Evolutionary conservation across 768 basidiomycete genomes (phyloP).

Genomic region (Lactarius indigo): DNA sequence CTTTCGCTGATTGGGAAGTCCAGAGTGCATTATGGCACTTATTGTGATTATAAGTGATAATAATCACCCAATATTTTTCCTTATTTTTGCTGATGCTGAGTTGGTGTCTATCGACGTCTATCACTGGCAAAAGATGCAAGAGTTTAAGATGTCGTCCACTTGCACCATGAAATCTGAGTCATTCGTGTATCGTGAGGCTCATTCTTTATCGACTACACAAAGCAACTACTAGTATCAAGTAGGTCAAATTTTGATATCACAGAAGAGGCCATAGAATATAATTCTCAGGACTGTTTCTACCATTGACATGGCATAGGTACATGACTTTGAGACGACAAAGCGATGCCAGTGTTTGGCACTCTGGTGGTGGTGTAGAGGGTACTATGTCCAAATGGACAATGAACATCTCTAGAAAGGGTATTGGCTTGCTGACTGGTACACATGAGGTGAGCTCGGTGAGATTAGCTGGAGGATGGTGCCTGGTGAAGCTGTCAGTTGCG

Average conservation of each 20-base stretch:
- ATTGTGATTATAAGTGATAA: too few species aligned
- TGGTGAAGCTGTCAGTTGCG: background rate
- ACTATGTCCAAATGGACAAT: slow-evolving; percentile 2
- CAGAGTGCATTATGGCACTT: too few species aligned
- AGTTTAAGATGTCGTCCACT: too few species aligned
- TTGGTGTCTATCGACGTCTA: too few species aligned
- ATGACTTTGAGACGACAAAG: background rate
- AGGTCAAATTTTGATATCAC: background rate
- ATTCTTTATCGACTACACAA: background rate
- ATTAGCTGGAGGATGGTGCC: background rate
- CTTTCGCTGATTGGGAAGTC: too few species aligned
- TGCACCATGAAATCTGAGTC: slow-evolving; percentile 2
- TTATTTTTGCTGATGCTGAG: too few species aligned
- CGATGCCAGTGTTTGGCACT: background rate
- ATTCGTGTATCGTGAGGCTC: slow-evolving; percentile 6
- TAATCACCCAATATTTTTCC: too few species aligned
- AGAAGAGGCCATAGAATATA: background rate
- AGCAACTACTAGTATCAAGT: background rate
- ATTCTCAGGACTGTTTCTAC: background rate
- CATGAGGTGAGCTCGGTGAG: too few species aligned
- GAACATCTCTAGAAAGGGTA: background rate
- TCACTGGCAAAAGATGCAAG: too few species aligned
- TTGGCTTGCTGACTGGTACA: background rate
- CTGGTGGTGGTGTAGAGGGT: background rate
- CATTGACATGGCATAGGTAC: background rate